Conservation (phyloP, 768 basidiomycete species). For the Xerocomellus amylosporus region DNA sequence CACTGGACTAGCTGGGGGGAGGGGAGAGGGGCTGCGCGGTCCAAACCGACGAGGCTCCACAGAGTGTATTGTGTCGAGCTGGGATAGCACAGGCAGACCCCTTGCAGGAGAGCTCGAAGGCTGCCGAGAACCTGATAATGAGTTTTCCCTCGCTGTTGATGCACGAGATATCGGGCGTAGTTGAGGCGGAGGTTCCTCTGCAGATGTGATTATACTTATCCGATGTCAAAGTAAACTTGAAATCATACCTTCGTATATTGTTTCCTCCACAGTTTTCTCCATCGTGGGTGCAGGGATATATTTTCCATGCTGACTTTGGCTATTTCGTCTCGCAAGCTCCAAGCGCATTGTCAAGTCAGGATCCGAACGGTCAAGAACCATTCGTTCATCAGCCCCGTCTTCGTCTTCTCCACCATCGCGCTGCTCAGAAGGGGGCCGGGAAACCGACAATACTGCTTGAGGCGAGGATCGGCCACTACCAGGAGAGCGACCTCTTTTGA, state of each 20-base stretch:
- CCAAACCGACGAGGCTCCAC: constrained; percentile 64
- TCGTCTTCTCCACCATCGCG: constrained; percentile 39
- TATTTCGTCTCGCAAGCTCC: constrained; percentile 82
- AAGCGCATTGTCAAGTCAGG: constrained; percentile 73
- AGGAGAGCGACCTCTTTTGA: constrained; percentile 47
- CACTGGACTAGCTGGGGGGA: constrained; percentile 49
- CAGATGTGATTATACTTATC: not conserved
- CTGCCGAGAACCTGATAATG: constrained; percentile 47
- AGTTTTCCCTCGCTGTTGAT: constrained; percentile 40
- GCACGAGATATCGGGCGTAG: constrained; percentile 55
- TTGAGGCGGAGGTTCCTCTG: constrained; percentile 60
- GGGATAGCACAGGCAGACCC: constrained; percentile 29
- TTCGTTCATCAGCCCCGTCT: constrained; percentile 43
- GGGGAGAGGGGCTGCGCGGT: constrained; percentile 72
- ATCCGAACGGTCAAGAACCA: constrained; percentile 62
- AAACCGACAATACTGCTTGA: constrained; percentile 34
- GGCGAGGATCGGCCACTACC: constrained; percentile 34
- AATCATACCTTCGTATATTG: constrained; percentile 73
- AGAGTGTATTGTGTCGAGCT: constrained; percentile 48
- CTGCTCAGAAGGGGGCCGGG: constrained; percentile 46
- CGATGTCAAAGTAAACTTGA: constrained; percentile 3
- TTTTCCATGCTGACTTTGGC: constrained; percentile 66
- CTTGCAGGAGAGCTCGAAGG: constrained; percentile 42
- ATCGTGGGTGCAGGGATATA: constrained; percentile 37
- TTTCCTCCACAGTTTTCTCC: constrained; percentile 54